phyloP scores from a whole-genome alignment of 805 yeast species.

The Kuraishia cidri region DNA sequence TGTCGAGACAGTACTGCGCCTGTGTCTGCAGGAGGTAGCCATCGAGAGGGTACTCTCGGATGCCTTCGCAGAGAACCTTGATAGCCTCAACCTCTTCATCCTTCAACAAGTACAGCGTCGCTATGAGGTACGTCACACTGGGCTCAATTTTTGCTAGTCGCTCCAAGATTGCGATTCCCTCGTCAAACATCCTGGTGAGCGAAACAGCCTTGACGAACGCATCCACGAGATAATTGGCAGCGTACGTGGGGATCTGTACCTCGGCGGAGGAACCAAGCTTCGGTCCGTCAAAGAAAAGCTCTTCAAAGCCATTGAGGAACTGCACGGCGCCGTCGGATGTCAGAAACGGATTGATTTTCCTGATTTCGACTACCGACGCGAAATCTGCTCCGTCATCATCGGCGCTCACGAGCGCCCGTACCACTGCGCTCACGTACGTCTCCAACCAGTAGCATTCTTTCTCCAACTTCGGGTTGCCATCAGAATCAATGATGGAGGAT shows the following conservation, averaged over 20 bases:
- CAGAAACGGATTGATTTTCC: constrained; percentile 71
- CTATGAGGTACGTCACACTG: constrained; percentile 47
- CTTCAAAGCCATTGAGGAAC: constrained; percentile 60
- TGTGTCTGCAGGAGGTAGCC: constrained; percentile 45
- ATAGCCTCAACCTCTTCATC: constrained; percentile 57
- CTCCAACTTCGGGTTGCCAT: constrained; percentile 47
- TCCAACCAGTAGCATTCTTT: constrained; percentile 45
- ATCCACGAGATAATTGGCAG: constrained; percentile 65
- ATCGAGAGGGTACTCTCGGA: constrained; percentile 40
- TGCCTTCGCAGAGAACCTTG: constrained; percentile 39
- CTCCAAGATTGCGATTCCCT: constrained; percentile 50
- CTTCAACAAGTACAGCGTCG: constrained; percentile 39
- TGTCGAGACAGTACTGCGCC: constrained; percentile 46
- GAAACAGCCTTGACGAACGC: constrained; percentile 58
- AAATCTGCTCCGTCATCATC: constrained; percentile 72
- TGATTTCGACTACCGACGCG: constrained; percentile 68
- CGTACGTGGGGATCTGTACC: constrained; percentile 56
- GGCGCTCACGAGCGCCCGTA: constrained; percentile 59
- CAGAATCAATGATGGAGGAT: constrained; percentile 32
- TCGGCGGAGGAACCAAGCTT: constrained; percentile 58
- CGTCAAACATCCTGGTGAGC: constrained; percentile 54
- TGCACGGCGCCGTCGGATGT: constrained; percentile 33
- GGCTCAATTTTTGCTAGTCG: constrained; percentile 44
- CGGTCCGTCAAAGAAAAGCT: constrained; percentile 57
- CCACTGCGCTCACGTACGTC: constrained; percentile 61